Conservation (phyloP, 2,329 filamentous ascomycete genomes). For the Fusarium bulbicola region DNA sequence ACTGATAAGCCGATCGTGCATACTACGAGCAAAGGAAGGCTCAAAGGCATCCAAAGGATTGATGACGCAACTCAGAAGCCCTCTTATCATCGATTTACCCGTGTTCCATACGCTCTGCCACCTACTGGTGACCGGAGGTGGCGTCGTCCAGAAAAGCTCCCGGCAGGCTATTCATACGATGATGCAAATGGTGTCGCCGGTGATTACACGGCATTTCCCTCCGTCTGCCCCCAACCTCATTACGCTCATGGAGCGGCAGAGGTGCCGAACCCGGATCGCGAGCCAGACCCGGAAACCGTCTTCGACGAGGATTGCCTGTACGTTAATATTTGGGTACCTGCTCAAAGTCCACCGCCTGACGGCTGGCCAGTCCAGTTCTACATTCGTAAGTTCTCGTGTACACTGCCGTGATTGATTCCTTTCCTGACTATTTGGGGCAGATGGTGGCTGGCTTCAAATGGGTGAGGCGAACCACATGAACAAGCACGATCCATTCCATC, state of each 20-base stretch:
- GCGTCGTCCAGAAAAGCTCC: background rate
- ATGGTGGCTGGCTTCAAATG: background rate
- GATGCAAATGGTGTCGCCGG: background rate
- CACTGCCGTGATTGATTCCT: background rate
- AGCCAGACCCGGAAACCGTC: background rate
- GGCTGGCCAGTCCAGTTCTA: background rate
- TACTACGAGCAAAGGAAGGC: background rate
- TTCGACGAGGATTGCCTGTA: background rate
- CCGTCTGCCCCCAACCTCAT: background rate
- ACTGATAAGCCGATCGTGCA: background rate
- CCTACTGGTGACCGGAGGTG: background rate
- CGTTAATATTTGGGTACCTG: background rate
- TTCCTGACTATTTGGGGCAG: background rate
- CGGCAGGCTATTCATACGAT: background rate
- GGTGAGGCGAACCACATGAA: background rate
- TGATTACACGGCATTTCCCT: background rate
- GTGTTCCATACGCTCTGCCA: background rate
- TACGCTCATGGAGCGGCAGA: background rate
- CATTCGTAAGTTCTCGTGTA: background rate
- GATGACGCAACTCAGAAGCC: background rate
- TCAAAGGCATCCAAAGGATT: background rate
- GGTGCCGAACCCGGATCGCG: background rate
- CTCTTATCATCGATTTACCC: background rate
- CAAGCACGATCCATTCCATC: background rate
- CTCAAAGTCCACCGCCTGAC: background rate